Base-by-base conservation (phyloP, 768 basidiomycete species). In the Filobasidium wieringae region DNA sequence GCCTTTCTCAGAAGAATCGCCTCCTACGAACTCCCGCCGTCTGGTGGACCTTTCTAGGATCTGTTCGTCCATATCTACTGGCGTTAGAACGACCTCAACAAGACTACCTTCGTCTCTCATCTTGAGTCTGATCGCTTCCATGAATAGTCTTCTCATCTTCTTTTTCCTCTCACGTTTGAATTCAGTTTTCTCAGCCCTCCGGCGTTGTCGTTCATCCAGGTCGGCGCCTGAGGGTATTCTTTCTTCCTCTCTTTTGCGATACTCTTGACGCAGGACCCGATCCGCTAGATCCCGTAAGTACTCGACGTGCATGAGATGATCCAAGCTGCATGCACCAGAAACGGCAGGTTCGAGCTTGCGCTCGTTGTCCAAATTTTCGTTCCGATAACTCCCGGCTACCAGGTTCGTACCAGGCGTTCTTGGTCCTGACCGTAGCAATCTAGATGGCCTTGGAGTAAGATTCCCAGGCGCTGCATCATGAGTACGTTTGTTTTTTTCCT, bases 101-200 rank as follows among this genome's bases (percentile, higher is more conserved):
- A 60, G 27, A 12, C 53, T 50, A 19, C 59, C 59, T 6, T 54
- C 45, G 4, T 45, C 54, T 1, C 27, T 45, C 17, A 60, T 43
- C 59, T 51, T 53, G 34, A 60, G 37, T 7, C 53, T 34, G 15
- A 60, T 50, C 17, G 47, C 49, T 14, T 60, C 47, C 32, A 39
- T 32, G 31, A 60, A 51, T 29, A 56, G 22, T 30, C 54, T 60
- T 24, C 59, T 45, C 53, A 60, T 53, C 29, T 56, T 60, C 31
- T 54, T 19, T n/a, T 53, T 47, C 26, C 59, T 19, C 31, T 50
- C 36, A 14, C 36, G 49, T 39, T 9, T 2, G 6, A 22, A 39
- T 57, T 29, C 24, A 26, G 26, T 36, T n/a, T 32, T 51, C 47
- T 31, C 29, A 7, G 4, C 34, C 33, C 17, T 22, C 47, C 15